Evolutionary conservation across 2,329 filamentous ascomycete species (phyloP).

Genomic region (Colletotrichum filicis): DNA sequence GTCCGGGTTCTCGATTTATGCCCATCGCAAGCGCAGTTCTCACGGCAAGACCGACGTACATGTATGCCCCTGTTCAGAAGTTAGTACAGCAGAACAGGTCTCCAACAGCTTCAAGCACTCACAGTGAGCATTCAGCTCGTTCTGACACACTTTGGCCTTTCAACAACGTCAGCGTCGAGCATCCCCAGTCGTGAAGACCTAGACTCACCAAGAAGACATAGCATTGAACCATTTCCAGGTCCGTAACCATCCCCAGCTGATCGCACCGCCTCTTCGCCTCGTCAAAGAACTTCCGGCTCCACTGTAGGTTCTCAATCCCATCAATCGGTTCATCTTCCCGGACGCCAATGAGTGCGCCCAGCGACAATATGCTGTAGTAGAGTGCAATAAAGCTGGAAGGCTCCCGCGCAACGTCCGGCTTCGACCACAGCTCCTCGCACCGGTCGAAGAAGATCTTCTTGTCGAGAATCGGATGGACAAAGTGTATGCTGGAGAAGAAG

Average conservation of each 20-base stretch:
- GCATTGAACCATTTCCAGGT: slow-evolving; percentile 59
- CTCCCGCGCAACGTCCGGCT: slow-evolving; percentile 36
- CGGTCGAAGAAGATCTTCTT: slow-evolving; percentile 54
- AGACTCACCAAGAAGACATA: slow-evolving; percentile 54
- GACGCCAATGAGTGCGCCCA: slow-evolving; percentile 56
- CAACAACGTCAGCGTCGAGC: background rate
- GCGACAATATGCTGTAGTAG: slow-evolving; percentile 57
- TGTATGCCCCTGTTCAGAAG: slow-evolving; percentile 50
- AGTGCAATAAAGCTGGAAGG: slow-evolving; percentile 55
- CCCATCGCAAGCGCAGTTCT: slow-evolving; percentile 59
- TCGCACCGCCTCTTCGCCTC: slow-evolving; percentile 52
- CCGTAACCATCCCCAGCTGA: slow-evolving; percentile 53
- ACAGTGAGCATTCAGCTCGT: slow-evolving; percentile 60
- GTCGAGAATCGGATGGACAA: slow-evolving; percentile 59
- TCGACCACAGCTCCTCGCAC: slow-evolving; percentile 55
- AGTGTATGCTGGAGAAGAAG: slow-evolving; percentile 60
- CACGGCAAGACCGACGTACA: slow-evolving; percentile 59
- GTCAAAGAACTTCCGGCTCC: slow-evolving; percentile 57
- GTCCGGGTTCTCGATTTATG: slow-evolving; percentile 54
- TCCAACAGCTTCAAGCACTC: slow-evolving; percentile 29
- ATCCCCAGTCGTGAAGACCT: background rate
- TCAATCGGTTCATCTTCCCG: slow-evolving; percentile 55
- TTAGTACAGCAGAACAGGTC: background rate
- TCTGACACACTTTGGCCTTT: slow-evolving; percentile 57
- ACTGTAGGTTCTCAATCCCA: slow-evolving; percentile 56